A percentile compares a stretch with the other conserved stretches of the same genome.
These are phyloP conservation scores for Coemansia brasiliensis DNA, from an alignment of 192 early-diverging fungal genomes.

Conservation along the genomic window DNA sequence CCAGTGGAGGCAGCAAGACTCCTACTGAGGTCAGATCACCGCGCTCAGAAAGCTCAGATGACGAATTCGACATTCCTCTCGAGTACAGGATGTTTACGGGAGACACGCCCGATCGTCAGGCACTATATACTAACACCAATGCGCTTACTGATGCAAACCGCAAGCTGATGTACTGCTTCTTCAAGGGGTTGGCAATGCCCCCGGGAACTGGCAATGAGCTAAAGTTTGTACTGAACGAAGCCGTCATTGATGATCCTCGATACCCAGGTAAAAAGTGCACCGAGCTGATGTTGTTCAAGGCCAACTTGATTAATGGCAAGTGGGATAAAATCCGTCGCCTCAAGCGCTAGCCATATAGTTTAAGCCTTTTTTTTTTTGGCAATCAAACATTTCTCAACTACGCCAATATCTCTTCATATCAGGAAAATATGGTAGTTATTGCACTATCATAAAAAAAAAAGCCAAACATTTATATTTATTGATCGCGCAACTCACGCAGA, in stretches of 20 bases:
- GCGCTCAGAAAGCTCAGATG: neutral
- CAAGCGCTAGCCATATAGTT: slow-evolving; percentile 5
- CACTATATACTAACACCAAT: slow-evolving; percentile 39
- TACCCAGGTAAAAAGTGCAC: slow-evolving; percentile 21
- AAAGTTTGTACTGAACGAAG: slow-evolving; percentile 35
- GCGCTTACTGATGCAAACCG: slow-evolving; percentile 30
- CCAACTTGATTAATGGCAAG: slow-evolving; percentile 13
- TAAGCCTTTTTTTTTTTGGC: slow-evolving; percentile 3
- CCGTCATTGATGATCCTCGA: slow-evolving; percentile 15
- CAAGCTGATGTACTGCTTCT: slow-evolving; percentile 49
- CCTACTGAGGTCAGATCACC: neutral
- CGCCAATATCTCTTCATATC: no score
- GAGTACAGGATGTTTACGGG: slow-evolving; percentile 40
- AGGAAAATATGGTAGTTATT: no score
- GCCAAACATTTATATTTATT: no score
- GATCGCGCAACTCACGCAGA: slow-evolving; percentile 90
- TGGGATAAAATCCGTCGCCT: slow-evolving; percentile 37
- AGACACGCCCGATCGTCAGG: slow-evolving; percentile 15
- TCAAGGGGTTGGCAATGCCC: slow-evolving; percentile 24
- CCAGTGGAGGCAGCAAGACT: neutral
- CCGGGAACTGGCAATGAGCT: slow-evolving; percentile 12
- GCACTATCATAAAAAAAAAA: neutral
- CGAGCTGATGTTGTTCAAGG: slow-evolving; percentile 31
- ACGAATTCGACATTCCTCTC: slow-evolving; percentile 19
- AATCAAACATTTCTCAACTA: no score